phyloP scores from a whole-genome alignment of 108 stramenopile genomes.

The Pseudonitzschia pungens region DNA sequence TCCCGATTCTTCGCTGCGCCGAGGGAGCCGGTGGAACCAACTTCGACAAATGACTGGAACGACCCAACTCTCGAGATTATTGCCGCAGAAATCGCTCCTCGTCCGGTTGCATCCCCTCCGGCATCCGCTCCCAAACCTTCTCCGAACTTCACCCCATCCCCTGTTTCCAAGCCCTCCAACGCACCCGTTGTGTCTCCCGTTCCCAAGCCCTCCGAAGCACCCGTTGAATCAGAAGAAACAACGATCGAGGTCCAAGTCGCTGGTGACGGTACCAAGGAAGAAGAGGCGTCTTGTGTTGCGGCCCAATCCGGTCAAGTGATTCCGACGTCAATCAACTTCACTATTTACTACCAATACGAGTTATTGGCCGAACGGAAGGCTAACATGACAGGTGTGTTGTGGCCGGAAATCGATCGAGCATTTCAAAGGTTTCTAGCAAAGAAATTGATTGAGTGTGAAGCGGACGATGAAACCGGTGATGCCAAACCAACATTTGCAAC shows the following conservation, averaged over 20 bases:
- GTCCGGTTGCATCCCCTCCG: neutral
- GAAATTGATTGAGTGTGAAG: conserved; percentile 18
- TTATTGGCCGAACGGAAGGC: conserved; percentile 13
- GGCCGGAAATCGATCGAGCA: conserved; percentile 13
- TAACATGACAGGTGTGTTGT: neutral
- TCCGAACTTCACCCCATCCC: neutral
- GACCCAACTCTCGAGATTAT: neutral
- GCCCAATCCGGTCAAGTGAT: conserved; percentile 24
- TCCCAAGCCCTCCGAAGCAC: neutral
- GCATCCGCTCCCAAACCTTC: neutral
- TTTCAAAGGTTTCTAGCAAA: conserved; percentile 24
- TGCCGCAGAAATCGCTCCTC: neutral
- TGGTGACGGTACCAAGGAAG: neutral
- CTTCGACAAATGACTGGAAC: neutral
- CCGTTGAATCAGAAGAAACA: conserved; percentile 10
- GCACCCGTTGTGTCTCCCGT: neutral
- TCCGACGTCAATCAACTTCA: conserved; percentile 7
- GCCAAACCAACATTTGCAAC: neutral
- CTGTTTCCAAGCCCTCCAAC: neutral
- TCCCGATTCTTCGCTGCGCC: neutral
- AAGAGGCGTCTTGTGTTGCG: conserved; percentile 11
- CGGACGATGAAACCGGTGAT: neutral
- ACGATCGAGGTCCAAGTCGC: neutral
- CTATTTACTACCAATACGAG: conserved; percentile 24
- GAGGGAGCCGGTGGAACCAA: neutral